A percentile compares a stretch with the other conserved stretches of the same genome.
Conservation (phyloP, 129 eudicot genomes). For the Calendula officinalis region DNA sequence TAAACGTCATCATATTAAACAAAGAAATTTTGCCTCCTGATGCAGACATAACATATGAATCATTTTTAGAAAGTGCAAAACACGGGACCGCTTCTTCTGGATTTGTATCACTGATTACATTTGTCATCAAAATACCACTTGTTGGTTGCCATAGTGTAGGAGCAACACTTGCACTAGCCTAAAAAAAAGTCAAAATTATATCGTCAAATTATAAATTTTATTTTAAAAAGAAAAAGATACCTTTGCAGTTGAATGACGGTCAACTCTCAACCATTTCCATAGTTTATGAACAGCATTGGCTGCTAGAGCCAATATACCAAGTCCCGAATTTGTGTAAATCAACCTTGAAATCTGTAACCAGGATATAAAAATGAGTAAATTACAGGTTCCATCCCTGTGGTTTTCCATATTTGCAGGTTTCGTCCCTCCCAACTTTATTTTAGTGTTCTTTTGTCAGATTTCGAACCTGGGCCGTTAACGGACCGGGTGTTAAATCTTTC, state of each 20-base stretch:
- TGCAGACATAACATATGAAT: slow-evolving; percentile 87
- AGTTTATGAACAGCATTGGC: slow-evolving; percentile 84
- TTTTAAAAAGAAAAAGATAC: slow-evolving; percentile 26
- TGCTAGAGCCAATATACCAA: slow-evolving; percentile 75
- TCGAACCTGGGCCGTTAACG: too few species aligned
- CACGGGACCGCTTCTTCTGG: slow-evolving; percentile 85
- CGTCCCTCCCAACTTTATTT: too few species aligned
- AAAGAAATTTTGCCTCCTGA: slow-evolving; percentile 87
- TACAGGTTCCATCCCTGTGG: too few species aligned
- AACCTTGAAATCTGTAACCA: slow-evolving; percentile 59
- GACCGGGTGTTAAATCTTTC: too few species aligned
- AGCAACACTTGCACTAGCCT: slow-evolving; percentile 67
- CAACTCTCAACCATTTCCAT: slow-evolving; percentile 81
- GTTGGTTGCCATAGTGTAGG: slow-evolving; percentile 87
- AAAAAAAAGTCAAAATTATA: not conserved
- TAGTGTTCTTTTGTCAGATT: too few species aligned
- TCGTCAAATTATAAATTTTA: not conserved
- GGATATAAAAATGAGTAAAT: not conserved
- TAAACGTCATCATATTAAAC: slow-evolving; percentile 90
- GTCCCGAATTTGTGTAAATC: slow-evolving; percentile 77
- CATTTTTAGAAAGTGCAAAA: slow-evolving; percentile 90
- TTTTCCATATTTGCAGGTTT: too few species aligned
- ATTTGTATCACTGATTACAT: slow-evolving; percentile 65
- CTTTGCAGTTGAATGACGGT: slow-evolving; percentile 59
- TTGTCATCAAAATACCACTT: slow-evolving; percentile 84